These are phyloP conservation scores for Jatropha multifida DNA, from an alignment of 441 rosid genomes.

Conservation along the genomic window DNA sequence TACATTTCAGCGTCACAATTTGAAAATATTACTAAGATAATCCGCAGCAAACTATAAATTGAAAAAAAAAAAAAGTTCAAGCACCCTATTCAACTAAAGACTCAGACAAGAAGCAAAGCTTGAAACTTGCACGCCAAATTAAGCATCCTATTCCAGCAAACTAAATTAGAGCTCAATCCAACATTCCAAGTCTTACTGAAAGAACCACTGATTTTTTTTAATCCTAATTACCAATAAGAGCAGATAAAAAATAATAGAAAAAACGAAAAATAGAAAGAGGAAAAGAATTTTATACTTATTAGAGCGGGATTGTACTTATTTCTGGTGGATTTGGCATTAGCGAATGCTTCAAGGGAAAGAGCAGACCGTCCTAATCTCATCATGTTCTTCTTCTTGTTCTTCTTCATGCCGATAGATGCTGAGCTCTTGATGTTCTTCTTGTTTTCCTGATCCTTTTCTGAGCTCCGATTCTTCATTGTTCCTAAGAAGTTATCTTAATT, in stretches of 20 bases:
- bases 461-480: slow-evolving; percentile 52
- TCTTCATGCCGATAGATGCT: slow-evolving; percentile 33
- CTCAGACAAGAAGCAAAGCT: not conserved
- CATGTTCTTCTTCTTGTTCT: slow-evolving; percentile 50
- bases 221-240: not conserved
- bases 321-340: slow-evolving; percentile 58
- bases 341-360: slow-evolving; percentile 84
- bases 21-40: not conserved
- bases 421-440: slow-evolving; percentile 25
- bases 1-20: not conserved
- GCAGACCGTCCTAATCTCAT: slow-evolving; percentile 77
- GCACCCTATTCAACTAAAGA: not conserved
- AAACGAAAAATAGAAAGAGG: slow-evolving; percentile 5
- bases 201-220: not conserved
- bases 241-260: not conserved
- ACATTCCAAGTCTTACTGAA: not conserved
- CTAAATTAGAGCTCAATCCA: not conserved
- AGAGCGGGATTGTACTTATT: slow-evolving; percentile 64
- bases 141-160: not conserved
- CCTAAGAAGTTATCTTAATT: not conserved
- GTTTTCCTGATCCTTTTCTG: slow-evolving; percentile 18
- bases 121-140: not conserved
- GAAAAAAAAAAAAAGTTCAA: not conserved
- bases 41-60: not conserved
- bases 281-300: slow-evolving; percentile 43